Base-by-base conservation (phyloP, 2,329 filamentous ascomycete genomes). In the Trichoderma koningii region DNA sequence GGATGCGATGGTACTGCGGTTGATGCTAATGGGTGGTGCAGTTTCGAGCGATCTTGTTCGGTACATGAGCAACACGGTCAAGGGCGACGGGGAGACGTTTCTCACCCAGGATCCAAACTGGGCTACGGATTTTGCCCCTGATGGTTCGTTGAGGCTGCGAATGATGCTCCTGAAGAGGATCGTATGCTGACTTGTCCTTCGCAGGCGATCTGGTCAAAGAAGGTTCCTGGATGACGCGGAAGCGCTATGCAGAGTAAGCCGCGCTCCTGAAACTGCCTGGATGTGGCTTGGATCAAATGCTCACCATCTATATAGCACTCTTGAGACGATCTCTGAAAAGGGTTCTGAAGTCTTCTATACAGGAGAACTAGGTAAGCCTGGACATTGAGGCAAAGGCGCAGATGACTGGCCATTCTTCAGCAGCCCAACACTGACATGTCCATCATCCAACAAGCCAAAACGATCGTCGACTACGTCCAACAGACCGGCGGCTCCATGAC, bases 51-150 rank as follows among this genome's bases (percentile, higher is more conserved):
- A 98, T 73, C 79, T 93, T 23, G 83, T 92, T 23, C 82, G 81
- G 9, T 94, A 94, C 71, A 94, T 96, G 85, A 73, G 80, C 0
- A 79, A 74, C 3, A 84, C 83, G 9, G 71, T 79, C 28, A 59
- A 68, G 7, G 63, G 66, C 4, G 51, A 56, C 14, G 42, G 66
- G 3, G 55, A 21, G 7, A 80, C 92, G 69, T 97, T 96, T 71
- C 78, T 97, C 0, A 79, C 87, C 0, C 82, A 90, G 3, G 87
- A 97, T 64, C 87, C 89, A 0, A 85, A 87, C 3, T 98, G 92
- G 89, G 92, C 93, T 0, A 76, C 90, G 55, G 94, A 97, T 73
- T 97, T 97, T 78, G 93, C 92, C 2, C 92, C 92, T 0, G 87
- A 93, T 66, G 94, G 81, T 80, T 68, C 47, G 45, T 50, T 15